Base-by-base conservation (phyloP, 225 moss, liverwort and hornwort species). In the Marchantia polymorpha region DNA sequence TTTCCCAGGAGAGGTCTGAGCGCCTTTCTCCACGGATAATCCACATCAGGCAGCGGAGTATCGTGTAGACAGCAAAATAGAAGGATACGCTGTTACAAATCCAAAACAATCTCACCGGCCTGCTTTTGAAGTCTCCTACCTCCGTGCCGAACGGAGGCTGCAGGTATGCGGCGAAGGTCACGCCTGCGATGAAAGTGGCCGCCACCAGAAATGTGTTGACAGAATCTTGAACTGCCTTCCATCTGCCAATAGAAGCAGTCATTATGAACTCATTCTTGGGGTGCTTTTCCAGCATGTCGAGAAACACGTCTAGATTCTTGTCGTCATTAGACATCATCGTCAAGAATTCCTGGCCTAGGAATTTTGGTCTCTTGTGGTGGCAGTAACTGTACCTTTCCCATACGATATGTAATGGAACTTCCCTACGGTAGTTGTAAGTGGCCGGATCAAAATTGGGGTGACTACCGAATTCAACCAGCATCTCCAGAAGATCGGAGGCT, bases 31-130 rank as follows among this genome's bases (percentile, higher is more conserved):
- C 52, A 22, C 20, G 23, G 51, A 53, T 55, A 12, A 25, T 74
- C 1, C 12, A 25, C 6, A 50, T 22, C 74, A 74, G 30, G 3
- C 51, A 53, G 1, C 47, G 69, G 6, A 80, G 58, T 14, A 80
- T 70, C 20, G 79, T 80, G 69, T 80, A 80, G 19, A 80, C 59
- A 27, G 79, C 79, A 14, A 54, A 80, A 26, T 58, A 80, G 79
- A 80, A 80, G 14, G 79, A 80, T 31, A 80, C 50, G 15, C 58
- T 55, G 71, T 80, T 80, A 72, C 58, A 72, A 26, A 55, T 50
- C 79, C 79, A 80, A 58, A 80, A 80, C 22, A 56, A 20, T 51
- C 56, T 55, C 23, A 56, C 71, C 3, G 79, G 39, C 29, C 53
- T 56, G 55, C n/a, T 49, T 11, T 31, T 52, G 69, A 52, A 79